Conservation (phyloP, 2,329 filamentous ascomycete species). For the Drechslera avenae region DNA sequence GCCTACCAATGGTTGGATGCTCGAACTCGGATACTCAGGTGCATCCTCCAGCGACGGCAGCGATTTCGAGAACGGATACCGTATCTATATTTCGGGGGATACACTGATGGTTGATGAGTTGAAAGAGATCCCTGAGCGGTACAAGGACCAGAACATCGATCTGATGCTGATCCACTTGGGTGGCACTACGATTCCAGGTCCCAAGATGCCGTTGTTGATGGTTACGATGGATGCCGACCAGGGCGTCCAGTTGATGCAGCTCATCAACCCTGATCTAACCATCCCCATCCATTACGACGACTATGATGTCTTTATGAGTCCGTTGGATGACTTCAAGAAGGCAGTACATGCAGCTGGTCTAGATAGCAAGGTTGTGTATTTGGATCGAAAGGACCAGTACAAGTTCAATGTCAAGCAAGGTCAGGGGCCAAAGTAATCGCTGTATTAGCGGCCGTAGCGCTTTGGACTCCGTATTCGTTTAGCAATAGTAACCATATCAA, state of each 20-base stretch:
- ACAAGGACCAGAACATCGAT: conserved; percentile 62
- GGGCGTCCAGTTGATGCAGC: conserved; percentile 63
- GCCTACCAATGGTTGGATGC: conserved; percentile 70
- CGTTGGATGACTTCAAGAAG: conserved; percentile 65
- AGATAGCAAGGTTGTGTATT: conserved; percentile 61
- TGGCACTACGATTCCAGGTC: conserved; percentile 67
- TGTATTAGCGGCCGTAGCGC: conserved; percentile 9
- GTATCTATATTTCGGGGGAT: conserved; percentile 70
- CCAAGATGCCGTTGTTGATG: conserved; percentile 58
- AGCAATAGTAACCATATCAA: conserved; percentile 3
- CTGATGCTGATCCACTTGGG: conserved; percentile 71
- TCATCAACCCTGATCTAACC: conserved; percentile 65
- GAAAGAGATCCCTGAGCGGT: conserved; percentile 63
- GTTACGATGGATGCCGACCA: conserved; percentile 71
- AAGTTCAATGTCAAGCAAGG: conserved; percentile 55
- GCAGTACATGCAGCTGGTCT: conserved; percentile 60
- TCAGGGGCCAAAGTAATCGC: conserved; percentile 12
- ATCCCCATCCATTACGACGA: conserved; percentile 55
- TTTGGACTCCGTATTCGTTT: background rate
- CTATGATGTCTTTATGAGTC: conserved; percentile 65
- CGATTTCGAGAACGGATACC: conserved; percentile 56
- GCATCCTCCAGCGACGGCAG: conserved; percentile 13
- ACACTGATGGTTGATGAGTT: conserved; percentile 68
- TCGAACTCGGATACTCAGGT: conserved; percentile 62
- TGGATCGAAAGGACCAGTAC: conserved; percentile 64